Conservation (phyloP, 805 yeast species). For the Candida alai region DNA sequence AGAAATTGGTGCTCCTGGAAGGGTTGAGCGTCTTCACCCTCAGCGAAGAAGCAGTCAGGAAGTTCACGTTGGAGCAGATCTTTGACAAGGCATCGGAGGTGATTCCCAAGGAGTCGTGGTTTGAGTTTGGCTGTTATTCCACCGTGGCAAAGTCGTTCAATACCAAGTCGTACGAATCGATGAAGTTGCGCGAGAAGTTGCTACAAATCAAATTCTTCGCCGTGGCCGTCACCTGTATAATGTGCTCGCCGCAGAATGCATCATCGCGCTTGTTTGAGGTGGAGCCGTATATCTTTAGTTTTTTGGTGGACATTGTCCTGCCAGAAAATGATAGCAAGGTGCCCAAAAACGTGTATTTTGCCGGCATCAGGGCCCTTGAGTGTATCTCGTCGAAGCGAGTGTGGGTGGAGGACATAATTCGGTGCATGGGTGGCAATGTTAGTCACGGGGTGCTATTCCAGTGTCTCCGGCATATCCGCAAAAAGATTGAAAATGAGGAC, state of each 20-base stretch:
- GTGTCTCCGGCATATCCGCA: conserved; percentile 59
- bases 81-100: conserved; percentile 54
- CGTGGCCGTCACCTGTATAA: conserved; percentile 58
- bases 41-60: conserved; percentile 53
- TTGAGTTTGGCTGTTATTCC: conserved; percentile 58
- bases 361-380: conserved; percentile 65
- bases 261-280: conserved; percentile 65
- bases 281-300: conserved; percentile 65
- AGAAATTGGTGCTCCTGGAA: conserved; percentile 21
- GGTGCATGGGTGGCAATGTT: conserved; percentile 80
- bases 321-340: conserved; percentile 51
- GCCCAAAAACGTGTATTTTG: conserved; percentile 49
- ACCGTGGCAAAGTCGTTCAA: conserved; percentile 71
- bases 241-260: conserved; percentile 53
- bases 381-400: conserved; percentile 61
- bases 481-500: conserved; percentile 41
- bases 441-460: conserved; percentile 81
- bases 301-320: conserved; percentile 67
- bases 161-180: conserved; percentile 48
- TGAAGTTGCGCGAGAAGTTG: conserved; percentile 54
- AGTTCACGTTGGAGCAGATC: conserved; percentile 55
- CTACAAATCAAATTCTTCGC: conserved; percentile 64
- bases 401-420: conserved; percentile 73
- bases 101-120: conserved; percentile 62
- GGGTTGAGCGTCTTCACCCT: conserved; percentile 52